Percentiles rank a stretch among this genome's conserved stretches.
Conservation (phyloP, 1,284 basidiomycete species). For the Moesziomyces aphidis region DNA sequence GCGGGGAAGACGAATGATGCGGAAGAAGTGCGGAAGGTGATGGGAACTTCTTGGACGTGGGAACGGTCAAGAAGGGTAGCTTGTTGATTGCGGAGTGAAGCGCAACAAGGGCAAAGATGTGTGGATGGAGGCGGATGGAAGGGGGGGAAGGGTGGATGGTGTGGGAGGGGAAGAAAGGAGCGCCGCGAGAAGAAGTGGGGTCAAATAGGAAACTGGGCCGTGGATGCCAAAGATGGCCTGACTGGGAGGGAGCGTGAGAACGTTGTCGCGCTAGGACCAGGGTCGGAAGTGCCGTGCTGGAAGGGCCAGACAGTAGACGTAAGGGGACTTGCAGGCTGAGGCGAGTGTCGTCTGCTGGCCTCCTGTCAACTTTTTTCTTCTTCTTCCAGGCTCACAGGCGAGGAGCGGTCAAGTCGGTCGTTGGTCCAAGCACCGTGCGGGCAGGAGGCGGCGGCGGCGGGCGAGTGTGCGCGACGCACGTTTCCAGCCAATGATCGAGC, state of each 20-base stretch:
- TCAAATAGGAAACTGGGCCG: conserved; percentile 22
- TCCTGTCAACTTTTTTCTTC: neutral
- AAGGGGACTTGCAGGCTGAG: conserved; percentile 8
- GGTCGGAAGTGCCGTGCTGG: neutral
- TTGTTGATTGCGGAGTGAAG: conserved; percentile 1
- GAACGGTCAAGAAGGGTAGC: conserved; percentile 22
- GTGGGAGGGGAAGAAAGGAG: conserved; percentile 8
- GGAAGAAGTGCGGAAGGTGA: conserved; percentile 9
- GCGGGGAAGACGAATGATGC: conserved; percentile 16
- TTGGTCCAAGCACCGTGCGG: conserved; percentile 8
- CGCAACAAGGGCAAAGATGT: neutral
- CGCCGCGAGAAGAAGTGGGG: conserved; percentile 2
- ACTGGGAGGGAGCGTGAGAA: neutral
- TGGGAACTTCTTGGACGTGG: conserved; percentile 16
- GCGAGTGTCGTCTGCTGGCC: neutral
- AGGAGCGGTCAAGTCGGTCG: neutral
- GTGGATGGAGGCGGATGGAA: conserved; percentile 3
- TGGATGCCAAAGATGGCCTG: conserved; percentile 2
- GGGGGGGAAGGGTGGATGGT: conserved; percentile 13
- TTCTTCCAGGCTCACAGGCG: neutral
- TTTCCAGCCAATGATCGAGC: conserved; percentile 24
- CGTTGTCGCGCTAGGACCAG: conserved; percentile 31
- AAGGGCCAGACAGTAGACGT: conserved; percentile 13
- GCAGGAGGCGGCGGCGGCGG: neutral
- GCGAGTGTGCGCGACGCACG: conserved; percentile 12